phyloP scores from a whole-genome alignment of 306 rosid species.

The Betula pendula region DNA sequence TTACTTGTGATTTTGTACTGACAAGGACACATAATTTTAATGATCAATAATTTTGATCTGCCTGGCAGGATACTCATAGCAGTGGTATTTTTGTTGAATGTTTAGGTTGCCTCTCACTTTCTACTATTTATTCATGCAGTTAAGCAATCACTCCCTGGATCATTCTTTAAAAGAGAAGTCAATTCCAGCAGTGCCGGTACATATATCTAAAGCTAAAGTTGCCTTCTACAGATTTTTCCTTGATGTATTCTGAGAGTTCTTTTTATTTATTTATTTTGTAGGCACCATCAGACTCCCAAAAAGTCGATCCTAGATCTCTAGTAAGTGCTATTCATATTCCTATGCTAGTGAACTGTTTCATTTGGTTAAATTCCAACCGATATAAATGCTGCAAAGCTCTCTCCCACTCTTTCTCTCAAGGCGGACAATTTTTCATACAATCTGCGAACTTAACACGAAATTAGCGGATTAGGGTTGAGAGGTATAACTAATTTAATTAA shows the following conservation, averaged over 20 bases:
- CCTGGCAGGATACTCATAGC: no score
- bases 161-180: not conserved
- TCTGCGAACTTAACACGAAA: no score
- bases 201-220: constrained; percentile 4
- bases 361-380: not conserved
- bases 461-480: no score
- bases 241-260: constrained; percentile 3
- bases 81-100: not conserved
- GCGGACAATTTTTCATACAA: no score
- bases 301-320: constrained; percentile 51
- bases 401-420: not conserved
- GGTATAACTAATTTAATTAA: no score
- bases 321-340: constrained; percentile 27
- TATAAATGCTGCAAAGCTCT: not conserved
- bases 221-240: constrained; percentile 1
- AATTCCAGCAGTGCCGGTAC: not conserved
- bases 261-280: constrained; percentile 36
- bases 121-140: not conserved
- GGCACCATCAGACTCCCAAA: constrained; percentile 33
- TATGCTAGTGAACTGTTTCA: not conserved
- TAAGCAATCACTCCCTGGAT: not conserved
- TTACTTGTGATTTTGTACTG: not conserved
- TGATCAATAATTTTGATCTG: no score
- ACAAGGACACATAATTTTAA: not conserved
- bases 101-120: not conserved